Percentiles rank a stretch among this genome's conserved stretches.
These are phyloP conservation scores for Vanrija pseudolonga DNA, from an alignment of 1,284 basidiomycete species.

Conservation along the genomic window DNA sequence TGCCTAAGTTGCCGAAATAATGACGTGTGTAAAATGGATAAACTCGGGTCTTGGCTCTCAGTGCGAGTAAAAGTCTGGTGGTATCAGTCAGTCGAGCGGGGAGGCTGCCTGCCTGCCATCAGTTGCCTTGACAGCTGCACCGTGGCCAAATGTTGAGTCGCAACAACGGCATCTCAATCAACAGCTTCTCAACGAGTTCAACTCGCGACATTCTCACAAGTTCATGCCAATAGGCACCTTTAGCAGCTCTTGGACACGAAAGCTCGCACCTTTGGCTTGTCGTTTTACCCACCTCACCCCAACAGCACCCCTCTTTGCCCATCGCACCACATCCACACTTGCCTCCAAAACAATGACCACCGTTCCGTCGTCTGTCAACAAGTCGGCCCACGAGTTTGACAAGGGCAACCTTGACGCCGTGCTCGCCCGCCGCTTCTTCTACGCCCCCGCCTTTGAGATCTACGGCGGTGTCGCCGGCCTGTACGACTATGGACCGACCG, in stretches of 20 bases:
- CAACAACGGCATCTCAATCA: neutral
- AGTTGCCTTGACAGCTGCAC: neutral
- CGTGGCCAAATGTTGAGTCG: neutral
- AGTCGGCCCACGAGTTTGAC: conserved; percentile 83
- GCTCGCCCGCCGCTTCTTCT: conserved; percentile 92
- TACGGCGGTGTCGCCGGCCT: conserved; percentile 96
- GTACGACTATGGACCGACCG: conserved; percentile 93
- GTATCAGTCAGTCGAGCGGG: too few species aligned
- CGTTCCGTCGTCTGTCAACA: conserved; percentile 59
- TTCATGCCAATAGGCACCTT: conserved; percentile 15
- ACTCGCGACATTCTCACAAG: neutral
- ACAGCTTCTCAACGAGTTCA: neutral
- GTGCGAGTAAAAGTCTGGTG: too few species aligned
- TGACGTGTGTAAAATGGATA: neutral
- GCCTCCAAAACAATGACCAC: conserved; percentile 15
- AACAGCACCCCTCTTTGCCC: too few species aligned
- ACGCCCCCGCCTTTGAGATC: conserved; percentile 96
- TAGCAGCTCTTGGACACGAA: conserved; percentile 13
- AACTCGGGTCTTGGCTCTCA: too few species aligned
- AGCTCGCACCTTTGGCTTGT: conserved; percentile 1
- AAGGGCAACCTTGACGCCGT: conserved; percentile 81
- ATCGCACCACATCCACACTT: too few species aligned
- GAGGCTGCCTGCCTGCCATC: neutral
- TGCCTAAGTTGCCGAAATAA: neutral
- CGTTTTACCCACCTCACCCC: neutral